Evolutionary conservation across 805 yeast species (phyloP).

Genomic region (Phaffomyces thermotolerans): DNA sequence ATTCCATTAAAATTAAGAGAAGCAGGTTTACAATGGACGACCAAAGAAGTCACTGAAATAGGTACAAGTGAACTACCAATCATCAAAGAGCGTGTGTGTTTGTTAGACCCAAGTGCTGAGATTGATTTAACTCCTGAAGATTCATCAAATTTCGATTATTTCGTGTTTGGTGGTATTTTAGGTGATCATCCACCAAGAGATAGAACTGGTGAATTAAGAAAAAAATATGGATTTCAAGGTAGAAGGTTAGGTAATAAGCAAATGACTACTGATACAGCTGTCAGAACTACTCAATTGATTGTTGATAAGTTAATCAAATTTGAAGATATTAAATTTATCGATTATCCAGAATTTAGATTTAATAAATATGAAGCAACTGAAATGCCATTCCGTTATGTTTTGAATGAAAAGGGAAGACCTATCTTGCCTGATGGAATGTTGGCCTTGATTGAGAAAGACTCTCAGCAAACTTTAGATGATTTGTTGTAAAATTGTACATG

Average conservation of each 20-base stretch:
- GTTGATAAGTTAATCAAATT: constrained; percentile 51
- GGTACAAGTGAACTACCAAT: constrained; percentile 30
- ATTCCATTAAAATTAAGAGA: constrained; percentile 56
- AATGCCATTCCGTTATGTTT: constrained; percentile 93
- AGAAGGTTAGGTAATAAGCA: constrained; percentile 82
- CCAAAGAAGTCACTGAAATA: constrained; percentile 52
- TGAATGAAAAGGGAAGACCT: constrained; percentile 58
- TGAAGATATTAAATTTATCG: constrained; percentile 75
- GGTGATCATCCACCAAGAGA: constrained; percentile 92
- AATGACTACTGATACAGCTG: constrained; percentile 98
- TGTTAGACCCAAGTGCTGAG: constrained; percentile 84
- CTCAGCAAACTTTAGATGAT: constrained; percentile 77
- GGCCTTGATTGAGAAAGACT: constrained; percentile 74
- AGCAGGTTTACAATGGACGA: constrained; percentile 76
- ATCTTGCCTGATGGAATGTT: constrained; percentile 91
- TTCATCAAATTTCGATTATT: constrained; percentile 61
- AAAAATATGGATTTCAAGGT: constrained; percentile 77
- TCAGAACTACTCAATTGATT: constrained; percentile 81
- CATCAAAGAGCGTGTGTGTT: constrained; percentile 57
- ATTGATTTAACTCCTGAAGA: constrained; percentile 71
- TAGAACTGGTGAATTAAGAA: constrained; percentile 82
- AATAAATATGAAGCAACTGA: constrained; percentile 87
- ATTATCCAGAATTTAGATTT: constrained; percentile 90
- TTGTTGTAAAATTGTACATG: constrained; percentile 25
- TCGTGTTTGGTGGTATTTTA: constrained; percentile 92